phyloP scores from a whole-genome alignment of 176 grass and related monocot species.

The Luzula sylvatica region DNA sequence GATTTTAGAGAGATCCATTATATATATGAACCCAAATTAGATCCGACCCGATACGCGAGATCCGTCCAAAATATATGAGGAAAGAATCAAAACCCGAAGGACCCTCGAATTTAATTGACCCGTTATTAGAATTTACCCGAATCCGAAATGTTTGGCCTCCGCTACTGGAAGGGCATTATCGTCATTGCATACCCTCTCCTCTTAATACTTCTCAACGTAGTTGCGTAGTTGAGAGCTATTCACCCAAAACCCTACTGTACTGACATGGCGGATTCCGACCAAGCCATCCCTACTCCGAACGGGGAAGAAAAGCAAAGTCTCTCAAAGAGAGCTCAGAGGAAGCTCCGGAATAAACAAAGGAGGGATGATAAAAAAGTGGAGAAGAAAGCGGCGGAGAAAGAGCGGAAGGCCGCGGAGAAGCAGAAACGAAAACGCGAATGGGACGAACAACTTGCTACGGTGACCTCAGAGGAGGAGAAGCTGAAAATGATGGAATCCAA shows the following conservation, averaged over 20 bases:
- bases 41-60: no score
- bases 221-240: no score
- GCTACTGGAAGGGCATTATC: no score
- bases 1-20: not conserved
- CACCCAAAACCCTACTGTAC: no score
- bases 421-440: not conserved
- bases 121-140: no score
- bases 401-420: slow-evolving; percentile 4
- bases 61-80: no score
- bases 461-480: slow-evolving; percentile 5
- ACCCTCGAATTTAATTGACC: no score
- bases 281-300: not conserved
- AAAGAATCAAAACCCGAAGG: no score
- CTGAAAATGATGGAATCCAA: not conserved
- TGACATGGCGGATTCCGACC: not conserved
- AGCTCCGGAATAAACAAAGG: slow-evolving; percentile 8
- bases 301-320: not conserved
- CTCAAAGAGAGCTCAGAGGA: slow-evolving; percentile 17
- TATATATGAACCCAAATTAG: no score
- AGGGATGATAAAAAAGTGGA: not conserved
- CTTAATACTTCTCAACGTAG: no score
- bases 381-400: slow-evolving; percentile 16
- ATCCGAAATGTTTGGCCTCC: no score
- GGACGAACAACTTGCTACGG: not conserved
- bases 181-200: no score